A percentile compares a stretch with the other conserved stretches of the same genome.
Conservation (phyloP, 257 asterid genomes). For the Ophiorrhiza pumila region DNA sequence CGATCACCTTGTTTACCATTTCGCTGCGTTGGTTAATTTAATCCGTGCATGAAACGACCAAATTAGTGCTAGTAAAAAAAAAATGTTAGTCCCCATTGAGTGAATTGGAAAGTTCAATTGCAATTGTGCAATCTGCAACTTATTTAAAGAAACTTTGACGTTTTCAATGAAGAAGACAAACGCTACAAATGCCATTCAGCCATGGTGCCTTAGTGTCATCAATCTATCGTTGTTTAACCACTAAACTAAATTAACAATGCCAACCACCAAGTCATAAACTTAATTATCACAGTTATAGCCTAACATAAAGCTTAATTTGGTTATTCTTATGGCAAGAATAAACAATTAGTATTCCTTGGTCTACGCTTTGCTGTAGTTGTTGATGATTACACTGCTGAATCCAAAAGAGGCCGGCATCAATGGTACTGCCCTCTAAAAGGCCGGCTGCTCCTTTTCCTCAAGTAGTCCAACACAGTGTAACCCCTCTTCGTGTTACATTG, state of each 20-base stretch:
- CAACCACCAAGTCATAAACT: too few relatives aligned
- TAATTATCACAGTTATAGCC: neutral
- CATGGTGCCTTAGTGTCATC: neutral
- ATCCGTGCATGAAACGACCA: too few relatives aligned
- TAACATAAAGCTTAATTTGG: too few relatives aligned
- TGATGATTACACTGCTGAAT: constrained; percentile 11
- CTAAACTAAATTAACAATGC: neutral
- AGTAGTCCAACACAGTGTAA: neutral
- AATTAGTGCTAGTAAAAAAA: too few relatives aligned
- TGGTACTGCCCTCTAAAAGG: neutral
- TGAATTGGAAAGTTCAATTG: too few relatives aligned
- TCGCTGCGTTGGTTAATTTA: too few relatives aligned
- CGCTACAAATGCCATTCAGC: neutral
- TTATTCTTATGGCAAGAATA: neutral
- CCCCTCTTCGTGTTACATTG: neutral
- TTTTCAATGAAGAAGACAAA: neutral
- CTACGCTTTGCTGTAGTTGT: neutral
- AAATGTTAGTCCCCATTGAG: too few relatives aligned
- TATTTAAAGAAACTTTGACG: neutral
- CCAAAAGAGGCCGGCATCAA: constrained; percentile 19
- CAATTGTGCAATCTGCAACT: too few relatives aligned
- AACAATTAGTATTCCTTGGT: neutral
- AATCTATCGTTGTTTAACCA: neutral
- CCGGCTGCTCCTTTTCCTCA: constrained; percentile 2
- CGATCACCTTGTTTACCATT: too few relatives aligned